A percentile compares a stretch with the other conserved stretches of the same genome.
Conservation (phyloP, 139 green algal genomes). For the Chlamydomonas asymmetrica region DNA sequence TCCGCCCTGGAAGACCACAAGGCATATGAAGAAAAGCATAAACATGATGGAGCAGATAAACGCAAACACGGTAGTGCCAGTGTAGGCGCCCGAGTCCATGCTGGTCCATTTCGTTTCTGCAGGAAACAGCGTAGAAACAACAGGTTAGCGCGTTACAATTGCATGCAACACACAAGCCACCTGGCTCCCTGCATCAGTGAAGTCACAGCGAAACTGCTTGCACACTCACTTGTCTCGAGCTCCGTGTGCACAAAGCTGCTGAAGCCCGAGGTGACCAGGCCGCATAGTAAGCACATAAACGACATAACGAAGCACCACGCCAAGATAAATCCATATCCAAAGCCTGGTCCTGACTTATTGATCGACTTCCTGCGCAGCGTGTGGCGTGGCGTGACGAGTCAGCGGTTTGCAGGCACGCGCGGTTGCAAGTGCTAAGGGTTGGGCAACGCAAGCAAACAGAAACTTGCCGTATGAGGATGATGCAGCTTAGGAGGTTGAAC, state of each 20-base stretch:
- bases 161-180: no score
- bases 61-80: constrained; percentile 14
- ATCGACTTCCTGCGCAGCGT: constrained; percentile 49
- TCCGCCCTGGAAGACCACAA: constrained; percentile 35
- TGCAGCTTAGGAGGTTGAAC: constrained; percentile 25
- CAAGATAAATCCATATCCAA: constrained; percentile 59
- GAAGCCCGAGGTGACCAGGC: constrained; percentile 34
- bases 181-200: no score
- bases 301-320: constrained; percentile 52
- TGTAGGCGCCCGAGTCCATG: constrained; percentile 12
- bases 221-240: background rate
- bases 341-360: constrained; percentile 50
- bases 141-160: no score
- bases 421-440: no score
- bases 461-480: constrained; percentile 21
- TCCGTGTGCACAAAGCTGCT: background rate
- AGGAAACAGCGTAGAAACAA: no score
- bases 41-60: constrained; percentile 27
- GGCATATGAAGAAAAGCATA: constrained; percentile 36
- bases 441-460: background rate
- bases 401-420: background rate
- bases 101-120: constrained; percentile 5
- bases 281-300: constrained; percentile 37
- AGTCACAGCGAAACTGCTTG: no score
- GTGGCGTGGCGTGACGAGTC: background rate